These are phyloP conservation scores for Eutrema salsugineum DNA, from an alignment of 441 rosid genomes.

Conservation along the genomic window DNA sequence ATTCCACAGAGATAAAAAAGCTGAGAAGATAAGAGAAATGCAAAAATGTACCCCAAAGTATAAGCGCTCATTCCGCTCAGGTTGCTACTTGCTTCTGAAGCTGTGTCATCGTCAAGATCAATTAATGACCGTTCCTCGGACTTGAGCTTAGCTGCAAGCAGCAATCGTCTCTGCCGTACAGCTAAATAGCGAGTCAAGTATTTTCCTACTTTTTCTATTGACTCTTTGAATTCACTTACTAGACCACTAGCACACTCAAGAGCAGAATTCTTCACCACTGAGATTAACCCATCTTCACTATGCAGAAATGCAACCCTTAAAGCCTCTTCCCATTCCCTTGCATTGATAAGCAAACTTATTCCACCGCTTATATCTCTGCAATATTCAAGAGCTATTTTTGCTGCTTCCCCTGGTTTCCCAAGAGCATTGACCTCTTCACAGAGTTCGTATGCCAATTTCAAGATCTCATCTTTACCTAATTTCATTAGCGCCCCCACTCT, in stretches of 20 bases:
- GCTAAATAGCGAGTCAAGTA: conserved; percentile 93
- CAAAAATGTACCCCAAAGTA: conserved; percentile 62
- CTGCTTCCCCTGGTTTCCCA: conserved; percentile 94
- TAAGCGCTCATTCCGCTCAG: conserved; percentile 97
- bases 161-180: conserved; percentile 88
- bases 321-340: conserved; percentile 98
- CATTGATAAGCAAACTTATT: conserved; percentile 60
- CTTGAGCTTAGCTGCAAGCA: conserved; percentile 87
- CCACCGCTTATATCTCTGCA: conserved; percentile 70
- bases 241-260: conserved; percentile 67
- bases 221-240: conserved; percentile 69
- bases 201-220: conserved; percentile 84
- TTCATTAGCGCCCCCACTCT: conserved; percentile 81
- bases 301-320: conserved; percentile 76
- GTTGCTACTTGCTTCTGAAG: conserved; percentile 89
- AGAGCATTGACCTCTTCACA: conserved; percentile 90
- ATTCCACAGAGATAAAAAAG: not conserved
- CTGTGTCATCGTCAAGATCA: conserved; percentile 81
- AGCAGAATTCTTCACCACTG: conserved; percentile 63
- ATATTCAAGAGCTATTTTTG: conserved; percentile 85
- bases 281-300: conserved; percentile 52
- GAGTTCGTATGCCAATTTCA: conserved; percentile 75
- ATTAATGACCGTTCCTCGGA: conserved; percentile 61
- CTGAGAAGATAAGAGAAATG: not conserved
- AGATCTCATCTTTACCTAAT: conserved; percentile 58